A percentile compares a stretch with the other conserved stretches of the same genome.
Conservation (phyloP, 176 grass and related monocot genomes). For the Triticum dicoccoides region DNA sequence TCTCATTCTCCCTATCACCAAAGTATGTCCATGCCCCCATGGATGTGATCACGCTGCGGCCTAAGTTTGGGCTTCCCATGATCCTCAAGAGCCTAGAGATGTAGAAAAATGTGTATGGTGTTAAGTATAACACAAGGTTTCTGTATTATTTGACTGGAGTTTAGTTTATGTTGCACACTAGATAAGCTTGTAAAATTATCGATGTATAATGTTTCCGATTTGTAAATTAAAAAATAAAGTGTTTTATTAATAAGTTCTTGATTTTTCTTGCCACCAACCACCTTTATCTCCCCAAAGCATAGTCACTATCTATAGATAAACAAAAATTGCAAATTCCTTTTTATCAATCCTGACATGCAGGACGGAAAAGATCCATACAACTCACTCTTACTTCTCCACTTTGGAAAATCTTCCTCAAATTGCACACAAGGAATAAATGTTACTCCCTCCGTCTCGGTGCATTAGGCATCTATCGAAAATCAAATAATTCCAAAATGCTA, state of each 20-base stretch:
- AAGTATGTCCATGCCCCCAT: constrained; percentile 34
- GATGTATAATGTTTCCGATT: neutral
- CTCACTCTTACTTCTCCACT: neutral
- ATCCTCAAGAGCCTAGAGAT: constrained; percentile 12
- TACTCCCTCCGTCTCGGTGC: too few relatives aligned
- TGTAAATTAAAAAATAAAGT: neutral
- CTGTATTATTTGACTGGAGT: neutral
- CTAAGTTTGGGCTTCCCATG: constrained; percentile 37
- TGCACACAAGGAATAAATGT: neutral
- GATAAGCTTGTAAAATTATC: too few relatives aligned
- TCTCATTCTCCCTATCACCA: constrained; percentile 30
- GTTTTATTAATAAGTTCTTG: neutral
- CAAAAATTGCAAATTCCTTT: neutral
- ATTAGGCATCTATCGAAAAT: too few relatives aligned
- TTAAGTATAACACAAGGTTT: neutral
- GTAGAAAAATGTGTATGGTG: neutral
- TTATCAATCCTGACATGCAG: neutral
- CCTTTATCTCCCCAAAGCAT: too few relatives aligned
- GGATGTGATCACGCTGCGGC: constrained; percentile 11
- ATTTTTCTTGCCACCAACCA: too few relatives aligned
- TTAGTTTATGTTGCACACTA: neutral
- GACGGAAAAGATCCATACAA: neutral
- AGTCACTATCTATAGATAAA: too few relatives aligned
- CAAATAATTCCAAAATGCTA: too few relatives aligned
- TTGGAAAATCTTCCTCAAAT: neutral